Base-by-base conservation (phyloP, 345 rosid species). In the Linum usitatissimum region DNA sequence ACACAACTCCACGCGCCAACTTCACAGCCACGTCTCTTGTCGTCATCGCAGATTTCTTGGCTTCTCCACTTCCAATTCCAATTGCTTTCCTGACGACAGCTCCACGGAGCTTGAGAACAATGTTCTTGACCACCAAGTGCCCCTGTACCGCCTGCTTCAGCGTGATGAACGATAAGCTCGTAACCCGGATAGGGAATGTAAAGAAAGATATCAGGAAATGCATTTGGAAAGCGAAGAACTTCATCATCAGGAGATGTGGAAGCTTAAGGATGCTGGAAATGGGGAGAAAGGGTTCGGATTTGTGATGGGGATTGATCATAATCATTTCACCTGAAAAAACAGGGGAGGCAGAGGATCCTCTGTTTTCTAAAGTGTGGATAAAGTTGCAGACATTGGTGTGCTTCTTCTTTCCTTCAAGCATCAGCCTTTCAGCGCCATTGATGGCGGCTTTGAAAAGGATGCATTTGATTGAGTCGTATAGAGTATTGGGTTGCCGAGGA, bases 181-280 rank as follows among this genome's bases (percentile, higher is more conserved):
- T 64, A 14, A 65, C 62, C 75, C 79, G 49, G 12, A 73, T 59
- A 19, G 77, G 77, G 48, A 75, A 72, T 3, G 65, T 64, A 61
- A 78, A 30, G 31, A 63, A 64, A 30, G 63, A 56, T n/a, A 70
- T 30, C 17, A 70, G 31, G 13, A 78, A 59, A 45, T 68, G 70
- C 60, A 75, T 19, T 3, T 70, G 72, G 63, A 72, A 70, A 9
- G 69, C 72, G 15, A 62, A 18, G 39, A 73, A 30, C 61, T 73
- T 75, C 36, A 57, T 55, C 51, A 45, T 45, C 15, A 45, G 51
- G 14, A 45, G 4, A 10, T 45, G 51, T 9, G 51, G 51, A 45
- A 45, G 14, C 10, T 45, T 45, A 3, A 45, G 1, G 14, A 45
- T 10, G 51, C 17, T 45, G 51, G 17, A 15, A 45, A 15, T 45